Percentiles rank a stretch among this genome's conserved stretches.
phyloP scores from a whole-genome alignment of 495 filamentous ascomycete genomes.

The Aspergillus sclerotiicarbonarius region DNA sequence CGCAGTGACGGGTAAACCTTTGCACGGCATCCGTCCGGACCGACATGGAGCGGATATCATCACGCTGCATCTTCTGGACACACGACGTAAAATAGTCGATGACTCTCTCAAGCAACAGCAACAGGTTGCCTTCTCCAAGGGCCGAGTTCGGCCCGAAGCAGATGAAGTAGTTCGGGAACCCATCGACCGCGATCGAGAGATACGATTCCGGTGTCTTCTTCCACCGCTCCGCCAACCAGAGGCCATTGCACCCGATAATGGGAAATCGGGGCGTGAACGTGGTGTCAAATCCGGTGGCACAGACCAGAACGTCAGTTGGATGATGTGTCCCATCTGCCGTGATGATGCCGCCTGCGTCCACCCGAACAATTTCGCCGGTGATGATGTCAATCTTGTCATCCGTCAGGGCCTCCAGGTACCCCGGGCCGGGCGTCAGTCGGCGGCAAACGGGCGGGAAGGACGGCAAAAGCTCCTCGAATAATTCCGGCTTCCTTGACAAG shows the following conservation, averaged over 20 bases:
- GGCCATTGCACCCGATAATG: constrained; percentile 46
- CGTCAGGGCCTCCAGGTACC: constrained; percentile 49
- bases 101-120: constrained; percentile 45
- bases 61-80: constrained; percentile 49
- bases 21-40: constrained; percentile 40
- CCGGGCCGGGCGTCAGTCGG: constrained; percentile 50
- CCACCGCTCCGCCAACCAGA: constrained; percentile 50
- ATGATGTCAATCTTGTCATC: constrained; percentile 47
- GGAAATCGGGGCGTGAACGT: constrained; percentile 49
- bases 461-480: constrained; percentile 34
- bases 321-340: constrained; percentile 47
- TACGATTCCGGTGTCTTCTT: constrained; percentile 54
- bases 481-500: constrained; percentile 34
- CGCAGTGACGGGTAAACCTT: constrained; percentile 46
- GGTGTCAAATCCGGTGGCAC: constrained; percentile 58
- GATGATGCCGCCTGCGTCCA: constrained; percentile 47
- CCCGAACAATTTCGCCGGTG: constrained; percentile 36
- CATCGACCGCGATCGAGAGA: constrained; percentile 56
- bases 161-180: constrained; percentile 67
- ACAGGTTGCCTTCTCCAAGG: constrained; percentile 46
- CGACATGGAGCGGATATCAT: constrained; percentile 44
- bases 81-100: constrained; percentile 53
- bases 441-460: constrained; percentile 50
- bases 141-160: constrained; percentile 47
- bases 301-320: constrained; percentile 42